Conservation (phyloP, 805 yeast species). For the Clavispora carvajalis region DNA sequence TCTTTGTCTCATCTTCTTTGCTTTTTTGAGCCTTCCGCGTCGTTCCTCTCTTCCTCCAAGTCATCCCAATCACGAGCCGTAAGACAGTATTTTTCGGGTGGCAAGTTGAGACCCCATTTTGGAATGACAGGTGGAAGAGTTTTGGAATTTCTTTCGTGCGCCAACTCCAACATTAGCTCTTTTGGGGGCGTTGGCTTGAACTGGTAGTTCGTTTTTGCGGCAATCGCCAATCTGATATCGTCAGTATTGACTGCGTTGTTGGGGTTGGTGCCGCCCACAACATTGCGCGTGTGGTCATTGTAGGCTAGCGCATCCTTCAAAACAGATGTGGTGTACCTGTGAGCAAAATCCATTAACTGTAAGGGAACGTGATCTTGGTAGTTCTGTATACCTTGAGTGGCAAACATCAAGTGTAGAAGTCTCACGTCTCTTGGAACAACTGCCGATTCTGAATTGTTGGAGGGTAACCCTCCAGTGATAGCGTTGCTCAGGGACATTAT, state of each 20-base stretch:
- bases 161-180: conserved; percentile 83
- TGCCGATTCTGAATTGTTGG: conserved; percentile 9
- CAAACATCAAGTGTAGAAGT: conserved; percentile 80
- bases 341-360: conserved; percentile 96
- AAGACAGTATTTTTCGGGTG: conserved; percentile 95
- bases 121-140: conserved; percentile 89
- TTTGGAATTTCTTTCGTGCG: conserved; percentile 85
- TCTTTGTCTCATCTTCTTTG: conserved; percentile 3
- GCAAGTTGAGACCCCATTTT: conserved; percentile 86
- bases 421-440: conserved; percentile 85
- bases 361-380: conserved; percentile 96
- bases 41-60: conserved; percentile 21
- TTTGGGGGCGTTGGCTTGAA: conserved; percentile 94
- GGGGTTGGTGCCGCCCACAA: conserved; percentile 21
- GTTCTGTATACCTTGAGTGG: conserved; percentile 85
- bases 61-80: conserved; percentile 74
- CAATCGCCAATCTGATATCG: conserved; percentile 87
- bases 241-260: conserved; percentile 63
- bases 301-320: conserved; percentile 86
- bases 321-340: conserved; percentile 78
- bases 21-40: conserved; percentile 9
- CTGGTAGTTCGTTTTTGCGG: conserved; percentile 91
- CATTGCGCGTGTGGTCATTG: conserved; percentile 68
- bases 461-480: not conserved
- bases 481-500: conserved; percentile 1